Base-by-base conservation (phyloP, 23 red algal genomes). In the Gracilaria vermiculophylla region DNA sequence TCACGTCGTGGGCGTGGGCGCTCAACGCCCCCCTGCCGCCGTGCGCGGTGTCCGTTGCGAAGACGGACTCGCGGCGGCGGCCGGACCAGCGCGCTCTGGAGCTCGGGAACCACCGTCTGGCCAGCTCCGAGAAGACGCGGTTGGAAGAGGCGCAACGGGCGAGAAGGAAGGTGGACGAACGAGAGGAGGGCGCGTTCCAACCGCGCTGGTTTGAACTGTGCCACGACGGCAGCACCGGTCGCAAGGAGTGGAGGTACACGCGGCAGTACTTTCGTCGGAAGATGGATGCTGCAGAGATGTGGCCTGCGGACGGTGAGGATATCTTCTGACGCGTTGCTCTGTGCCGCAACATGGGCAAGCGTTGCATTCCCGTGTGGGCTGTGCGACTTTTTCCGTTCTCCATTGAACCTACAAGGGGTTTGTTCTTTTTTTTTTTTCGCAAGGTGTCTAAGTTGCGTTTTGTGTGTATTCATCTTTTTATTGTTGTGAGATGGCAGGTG, bases 71-170 rank as follows among this genome's bases (percentile, higher is more conserved):
- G 1, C 73, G 92, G 19, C 72, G 57, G 52, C 62, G 92, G n/a
- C 73, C 81, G 32, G 92, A 95, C 65, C 84, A 95, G 56, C 76
- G 92, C 4, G 92, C 92, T 9, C 75, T 89, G 35, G 92, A 95
- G 60, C 54, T 60, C 21, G 85, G 85, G 8, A 39, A 65, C 13
- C 67, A 89, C 52, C 7, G n/a, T 11, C 37, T 78, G 53, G 92
- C 92, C n/a, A 62, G 62, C 36, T 69, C 41, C 6, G 92, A 85
- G 23, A 95, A 95, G 73, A 69, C 40, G 28, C 66, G 81, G 29
- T 49, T 95, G 24, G 92, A 95, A 61, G 43, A 76, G 13, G 73
- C 58, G 37, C 92, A 95, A 50, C 52, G 92, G 43, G 41, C 20
- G 3, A 76, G 70, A 49, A 76, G 70, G n/a, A 53, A 76, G 36